phyloP scores from a whole-genome alignment of 1,139 yeast genomes.

The Debaryomycetaceae sp. region DNA sequence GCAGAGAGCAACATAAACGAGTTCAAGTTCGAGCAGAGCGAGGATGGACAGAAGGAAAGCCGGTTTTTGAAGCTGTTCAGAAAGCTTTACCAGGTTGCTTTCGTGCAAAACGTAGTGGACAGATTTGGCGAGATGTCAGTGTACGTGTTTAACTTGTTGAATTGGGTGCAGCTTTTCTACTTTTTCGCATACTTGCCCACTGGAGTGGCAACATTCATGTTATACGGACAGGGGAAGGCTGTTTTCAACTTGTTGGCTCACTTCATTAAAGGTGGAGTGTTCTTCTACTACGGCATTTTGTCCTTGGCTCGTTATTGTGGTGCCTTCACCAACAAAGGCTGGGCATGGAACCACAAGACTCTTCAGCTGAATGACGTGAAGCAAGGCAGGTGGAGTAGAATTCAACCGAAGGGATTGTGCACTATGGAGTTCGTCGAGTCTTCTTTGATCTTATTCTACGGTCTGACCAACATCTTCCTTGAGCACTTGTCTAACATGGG shows the following conservation, averaged over 20 bases:
- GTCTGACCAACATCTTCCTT: slow-evolving; percentile 80
- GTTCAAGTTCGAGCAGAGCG: neutral
- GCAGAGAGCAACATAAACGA: neutral
- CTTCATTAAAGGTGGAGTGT: slow-evolving; percentile 93
- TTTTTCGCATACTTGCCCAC: slow-evolving; percentile 61
- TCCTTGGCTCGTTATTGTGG: slow-evolving; percentile 87
- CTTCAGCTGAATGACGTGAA: slow-evolving; percentile 20
- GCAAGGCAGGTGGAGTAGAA: slow-evolving; percentile 16
- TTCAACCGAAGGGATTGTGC: slow-evolving; percentile 54
- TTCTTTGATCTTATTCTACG: slow-evolving; percentile 77
- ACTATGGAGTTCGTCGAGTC: slow-evolving; percentile 88
- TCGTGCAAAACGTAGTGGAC: slow-evolving; percentile 3
- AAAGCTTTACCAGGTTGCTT: neutral
- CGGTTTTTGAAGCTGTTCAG: neutral
- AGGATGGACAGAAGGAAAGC: neutral
- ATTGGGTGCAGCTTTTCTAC: slow-evolving; percentile 64
- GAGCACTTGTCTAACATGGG: slow-evolving; percentile 78
- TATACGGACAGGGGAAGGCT: slow-evolving; percentile 61
- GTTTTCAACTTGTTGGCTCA: slow-evolving; percentile 89
- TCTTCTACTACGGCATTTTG: slow-evolving; percentile 69
- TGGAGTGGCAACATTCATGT: slow-evolving; percentile 72
- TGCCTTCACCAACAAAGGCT: slow-evolving; percentile 67
- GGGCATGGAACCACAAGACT: slow-evolving; percentile 84
- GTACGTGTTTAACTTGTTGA: slow-evolving; percentile 47
- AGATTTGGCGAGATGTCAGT: slow-evolving; percentile 9